Evolutionary conservation across 2,329 filamentous ascomycete genomes (phyloP), one percentile per base, ranked within the genome.

Genomic region (Phyllosticta citribraziliensis): DNA sequence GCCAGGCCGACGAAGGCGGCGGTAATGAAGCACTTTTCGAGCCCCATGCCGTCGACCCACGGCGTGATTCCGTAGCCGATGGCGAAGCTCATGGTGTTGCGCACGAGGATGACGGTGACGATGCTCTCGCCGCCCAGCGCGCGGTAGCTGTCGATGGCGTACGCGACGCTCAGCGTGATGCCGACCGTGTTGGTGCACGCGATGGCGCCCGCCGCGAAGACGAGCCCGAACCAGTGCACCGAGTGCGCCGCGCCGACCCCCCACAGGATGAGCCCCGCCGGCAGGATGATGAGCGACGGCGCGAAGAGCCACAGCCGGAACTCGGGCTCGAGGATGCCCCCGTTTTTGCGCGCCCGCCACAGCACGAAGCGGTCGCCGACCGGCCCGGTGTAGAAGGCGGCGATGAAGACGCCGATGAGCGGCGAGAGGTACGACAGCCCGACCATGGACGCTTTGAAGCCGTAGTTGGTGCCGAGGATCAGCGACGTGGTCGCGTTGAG

Each of bases 31-130:
- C 74, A 74, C 62, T 77, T 75, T 58, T 75, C 73, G 33, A 75
- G 68, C 0, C 76, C 76, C 67, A 78, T 72, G 40, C 73, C 68
- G 0, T 67, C 70, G 10, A 79, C 66, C 76, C 77, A 79, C 1
- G 76, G 76, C 3, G 76, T 78, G 61, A 78, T 67, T 30, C 80
- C 80, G 66, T 84, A 83, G 27, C 74, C 73, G 30, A 81, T 73
- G 5, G 77, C 78, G 65, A 80, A 80, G 25, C 70, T 74, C 76
- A 80, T 79, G 0, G 77, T 80, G 63, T 81, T 81, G 10, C 79
- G 69, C 12, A 78, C 70, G 1, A 81, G 64, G 40, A 81, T 81
- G 11, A 81, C 78, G 2, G 78, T 78, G 9, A 80, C 75, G 61
- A 81, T 76, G 1, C 78, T 76, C 65, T 82, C 79, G 0, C 78